These are phyloP conservation scores for Coriolopsis trogii DNA, from an alignment of 1,284 basidiomycete species.

Conservation along the genomic window DNA sequence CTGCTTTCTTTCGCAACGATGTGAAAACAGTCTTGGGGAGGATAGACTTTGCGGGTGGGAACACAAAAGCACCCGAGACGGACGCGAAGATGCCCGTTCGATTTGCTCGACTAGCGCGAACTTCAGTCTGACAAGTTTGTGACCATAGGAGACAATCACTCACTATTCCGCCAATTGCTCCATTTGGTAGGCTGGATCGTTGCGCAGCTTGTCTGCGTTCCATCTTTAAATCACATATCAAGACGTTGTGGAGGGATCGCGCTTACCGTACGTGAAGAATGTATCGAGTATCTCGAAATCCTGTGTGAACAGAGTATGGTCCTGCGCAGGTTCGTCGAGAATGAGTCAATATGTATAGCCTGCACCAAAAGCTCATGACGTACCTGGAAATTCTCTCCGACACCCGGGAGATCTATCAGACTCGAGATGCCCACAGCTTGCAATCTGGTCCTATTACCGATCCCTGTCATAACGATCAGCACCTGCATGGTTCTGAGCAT, in stretches of 20 bases:
- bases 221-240: background rate
- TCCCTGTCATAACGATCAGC: constrained; percentile 1
- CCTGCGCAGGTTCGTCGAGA: constrained; percentile 3
- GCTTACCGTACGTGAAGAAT: constrained; percentile 10
- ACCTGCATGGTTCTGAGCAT: fast-evolving
- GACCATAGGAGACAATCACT: too few species aligned
- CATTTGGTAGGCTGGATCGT: constrained; percentile 8
- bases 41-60: constrained; percentile 1
- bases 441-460: constrained; percentile 25
- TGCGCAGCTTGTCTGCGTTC: constrained; percentile 11
- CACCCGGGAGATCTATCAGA: constrained; percentile 25
- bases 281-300: constrained; percentile 10
- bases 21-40: background rate
- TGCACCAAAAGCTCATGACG: background rate
- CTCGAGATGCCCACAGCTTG: constrained; percentile 15
- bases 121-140: background rate
- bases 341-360: background rate
- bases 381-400: constrained; percentile 24
- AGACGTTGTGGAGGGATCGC: background rate
- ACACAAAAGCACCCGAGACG: background rate
- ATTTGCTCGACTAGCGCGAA: background rate
- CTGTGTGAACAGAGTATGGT: constrained; percentile 17
- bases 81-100: constrained; percentile 9
- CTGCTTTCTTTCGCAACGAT: constrained; percentile 1
- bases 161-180: constrained; percentile 14